phyloP scores from a whole-genome alignment of 345 rosid species.

The Combretum micranthum region DNA sequence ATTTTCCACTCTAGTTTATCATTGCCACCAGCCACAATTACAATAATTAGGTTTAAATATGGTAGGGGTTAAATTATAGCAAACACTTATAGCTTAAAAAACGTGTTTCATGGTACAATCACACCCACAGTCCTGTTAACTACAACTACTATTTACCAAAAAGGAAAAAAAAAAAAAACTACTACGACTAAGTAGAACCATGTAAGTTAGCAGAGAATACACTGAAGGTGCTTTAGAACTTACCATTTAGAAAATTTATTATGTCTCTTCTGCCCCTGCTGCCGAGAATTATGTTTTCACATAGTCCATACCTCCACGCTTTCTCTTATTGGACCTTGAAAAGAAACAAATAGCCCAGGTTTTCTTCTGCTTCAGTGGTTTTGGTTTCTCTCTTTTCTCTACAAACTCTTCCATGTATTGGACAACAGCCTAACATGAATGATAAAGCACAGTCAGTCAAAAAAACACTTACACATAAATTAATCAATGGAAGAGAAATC shows the following conservation, averaged over 20 bases:
- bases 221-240: neutral
- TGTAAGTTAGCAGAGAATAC: too few species aligned
- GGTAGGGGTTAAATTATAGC: too few species aligned
- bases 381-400: slow-evolving; percentile 48
- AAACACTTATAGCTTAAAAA: too few species aligned
- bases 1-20: too few species aligned
- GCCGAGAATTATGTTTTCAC: slow-evolving; percentile 36
- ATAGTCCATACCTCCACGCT: slow-evolving; percentile 60
- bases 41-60: too few species aligned
- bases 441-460: slow-evolving; percentile 13
- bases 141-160: too few species aligned
- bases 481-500: neutral
- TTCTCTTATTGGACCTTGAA: slow-evolving; percentile 87
- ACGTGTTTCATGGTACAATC: too few species aligned
- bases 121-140: too few species aligned
- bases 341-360: slow-evolving; percentile 93
- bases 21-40: too few species aligned
- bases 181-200: too few species aligned
- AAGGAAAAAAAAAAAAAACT: too few species aligned
- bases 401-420: slow-evolving; percentile 73
- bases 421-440: slow-evolving; percentile 64
- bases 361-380: slow-evolving; percentile 70
- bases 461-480: neutral
- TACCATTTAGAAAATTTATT: too few species aligned
- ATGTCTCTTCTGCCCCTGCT: neutral